Evolutionary conservation across 1,139 yeast species (phyloP).

Genomic region (Sugiyamaella japonica): DNA sequence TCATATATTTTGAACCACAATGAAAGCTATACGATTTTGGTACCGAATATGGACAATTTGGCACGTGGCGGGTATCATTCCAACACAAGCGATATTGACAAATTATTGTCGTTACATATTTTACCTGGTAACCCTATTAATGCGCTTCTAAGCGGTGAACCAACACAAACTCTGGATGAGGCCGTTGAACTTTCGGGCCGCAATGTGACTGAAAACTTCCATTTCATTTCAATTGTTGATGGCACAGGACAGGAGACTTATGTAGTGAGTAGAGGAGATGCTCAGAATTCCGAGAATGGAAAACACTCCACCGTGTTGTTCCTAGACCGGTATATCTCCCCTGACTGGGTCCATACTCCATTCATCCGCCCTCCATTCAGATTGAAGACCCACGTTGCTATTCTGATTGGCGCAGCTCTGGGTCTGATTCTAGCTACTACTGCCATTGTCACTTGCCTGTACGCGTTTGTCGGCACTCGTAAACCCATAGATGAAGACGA

Average conservation of each 20-base stretch:
- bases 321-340: constrained; percentile 66
- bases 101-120: constrained; percentile 66
- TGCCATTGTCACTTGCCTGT: constrained; percentile 26
- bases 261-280: constrained; percentile 66
- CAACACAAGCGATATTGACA: constrained; percentile 47
- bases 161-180: constrained; percentile 47
- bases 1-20: constrained; percentile 37
- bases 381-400: constrained; percentile 39
- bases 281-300: constrained; percentile 39
- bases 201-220: constrained; percentile 32
- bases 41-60: constrained; percentile 68
- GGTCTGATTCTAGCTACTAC: constrained; percentile 38
- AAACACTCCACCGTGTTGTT: constrained; percentile 57
- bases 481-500: constrained; percentile 17
- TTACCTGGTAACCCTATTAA: constrained; percentile 55
- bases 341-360: constrained; percentile 57
- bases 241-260: constrained; percentile 68
- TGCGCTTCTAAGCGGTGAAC: constrained; percentile 37
- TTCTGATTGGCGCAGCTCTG: constrained; percentile 40
- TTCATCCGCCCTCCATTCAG: constrained; percentile 35
- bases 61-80: constrained; percentile 48
- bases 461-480: constrained; percentile 27
- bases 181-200: constrained; percentile 50
- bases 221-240: constrained; percentile 45
- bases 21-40: constrained; percentile 61